Conservation (phyloP, 2,329 filamentous ascomycete species). For the Penicillium sp. region DNA sequence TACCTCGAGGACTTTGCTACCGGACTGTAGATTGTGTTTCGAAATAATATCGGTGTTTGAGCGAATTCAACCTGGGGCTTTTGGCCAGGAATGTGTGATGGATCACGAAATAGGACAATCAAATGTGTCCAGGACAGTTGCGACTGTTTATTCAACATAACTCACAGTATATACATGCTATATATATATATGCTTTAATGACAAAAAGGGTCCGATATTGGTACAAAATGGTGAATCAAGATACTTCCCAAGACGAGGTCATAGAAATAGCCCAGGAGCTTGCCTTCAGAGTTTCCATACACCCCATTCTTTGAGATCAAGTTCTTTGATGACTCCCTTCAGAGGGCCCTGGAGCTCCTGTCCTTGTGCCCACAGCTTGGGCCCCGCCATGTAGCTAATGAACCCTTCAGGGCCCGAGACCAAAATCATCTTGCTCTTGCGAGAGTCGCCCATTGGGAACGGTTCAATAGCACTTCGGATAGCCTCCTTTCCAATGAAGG, state of each 20-base stretch:
- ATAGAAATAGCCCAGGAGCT: neutral
- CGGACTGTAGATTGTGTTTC: constrained; percentile 15
- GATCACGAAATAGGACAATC: constrained; percentile 13
- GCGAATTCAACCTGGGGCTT: constrained; percentile 19
- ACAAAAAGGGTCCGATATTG: constrained; percentile 4
- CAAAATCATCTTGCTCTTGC: constrained; percentile 59
- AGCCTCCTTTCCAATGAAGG: constrained; percentile 58
- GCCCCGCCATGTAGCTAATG: constrained; percentile 73
- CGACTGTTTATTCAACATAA: constrained; percentile 26
- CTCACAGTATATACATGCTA: constrained; percentile 11
- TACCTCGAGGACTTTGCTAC: constrained; percentile 56
- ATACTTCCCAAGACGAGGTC: neutral
- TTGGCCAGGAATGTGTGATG: constrained; percentile 12
- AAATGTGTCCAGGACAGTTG: constrained; percentile 10
- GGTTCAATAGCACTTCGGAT: constrained; percentile 44
- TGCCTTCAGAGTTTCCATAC: constrained; percentile 57
- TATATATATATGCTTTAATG: constrained; percentile 7
- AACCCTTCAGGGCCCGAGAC: constrained; percentile 92
- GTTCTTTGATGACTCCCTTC: constrained; percentile 62
- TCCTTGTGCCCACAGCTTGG: constrained; percentile 72
- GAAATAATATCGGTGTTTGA: constrained; percentile 9
- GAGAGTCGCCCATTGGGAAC: constrained; percentile 24
- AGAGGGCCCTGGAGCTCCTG: constrained; percentile 72
- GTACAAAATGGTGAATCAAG: constrained; percentile 14
- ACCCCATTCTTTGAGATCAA: constrained; percentile 59